phyloP scores from a whole-genome alignment of 352 stramenopile species.

The Pythium aquatile region DNA sequence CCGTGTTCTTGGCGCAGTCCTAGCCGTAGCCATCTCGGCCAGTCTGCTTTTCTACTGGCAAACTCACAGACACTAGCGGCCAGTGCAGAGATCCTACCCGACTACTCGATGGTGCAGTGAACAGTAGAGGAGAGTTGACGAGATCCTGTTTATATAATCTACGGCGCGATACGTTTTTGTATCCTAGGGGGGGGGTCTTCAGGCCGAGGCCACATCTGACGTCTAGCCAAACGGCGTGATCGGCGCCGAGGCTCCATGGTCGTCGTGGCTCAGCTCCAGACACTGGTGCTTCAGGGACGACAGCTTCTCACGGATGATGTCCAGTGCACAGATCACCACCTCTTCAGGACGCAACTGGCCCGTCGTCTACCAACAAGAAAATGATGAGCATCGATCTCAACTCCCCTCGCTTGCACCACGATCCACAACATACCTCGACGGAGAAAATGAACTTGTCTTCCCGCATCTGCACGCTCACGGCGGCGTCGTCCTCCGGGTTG shows the following conservation, averaged over 20 bases:
- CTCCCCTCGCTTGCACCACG: neutral
- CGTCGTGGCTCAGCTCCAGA: constrained; percentile 81
- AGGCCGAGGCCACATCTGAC: too few species aligned
- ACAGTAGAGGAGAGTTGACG: neutral
- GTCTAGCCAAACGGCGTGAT: constrained; percentile 83
- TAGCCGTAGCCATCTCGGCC: constrained; percentile 18
- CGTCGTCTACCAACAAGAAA: constrained; percentile 46
- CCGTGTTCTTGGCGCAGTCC: neutral
- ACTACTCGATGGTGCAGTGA: constrained; percentile 46
- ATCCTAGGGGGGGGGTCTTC: neutral
- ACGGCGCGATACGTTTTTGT: neutral
- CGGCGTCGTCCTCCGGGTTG: constrained; percentile 93
- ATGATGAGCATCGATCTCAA: neutral
- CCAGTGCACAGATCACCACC: constrained; percentile 83
- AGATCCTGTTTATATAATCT: constrained; percentile 21
- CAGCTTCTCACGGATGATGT: constrained; percentile 86
- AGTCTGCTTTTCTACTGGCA: constrained; percentile 39
- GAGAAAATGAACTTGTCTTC: constrained; percentile 96
- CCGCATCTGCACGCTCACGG: constrained; percentile 86
- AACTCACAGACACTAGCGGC: constrained; percentile 46
- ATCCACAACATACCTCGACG: constrained; percentile 74
- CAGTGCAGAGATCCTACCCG: constrained; percentile 57
- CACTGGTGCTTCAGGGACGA: constrained; percentile 86
- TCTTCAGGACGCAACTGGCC: constrained; percentile 82
- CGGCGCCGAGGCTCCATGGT: constrained; percentile 41